Evolutionary conservation across 108 stramenopile species (phyloP).

Genomic region (Pseudonitzschia delicatissima): DNA sequence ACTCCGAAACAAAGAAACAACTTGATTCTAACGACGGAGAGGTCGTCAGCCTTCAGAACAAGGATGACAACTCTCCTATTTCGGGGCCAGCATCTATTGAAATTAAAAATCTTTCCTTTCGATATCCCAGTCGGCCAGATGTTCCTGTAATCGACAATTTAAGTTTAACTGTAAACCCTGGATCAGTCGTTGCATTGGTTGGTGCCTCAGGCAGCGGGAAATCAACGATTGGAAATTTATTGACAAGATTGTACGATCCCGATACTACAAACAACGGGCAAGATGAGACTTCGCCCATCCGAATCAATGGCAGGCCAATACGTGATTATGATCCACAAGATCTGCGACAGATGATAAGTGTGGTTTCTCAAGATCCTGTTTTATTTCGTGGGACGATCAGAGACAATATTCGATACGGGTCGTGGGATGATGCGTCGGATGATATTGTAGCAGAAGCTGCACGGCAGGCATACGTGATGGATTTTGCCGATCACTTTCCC

Average conservation of each 20-base stretch:
- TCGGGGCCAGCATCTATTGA: slow-evolving; percentile 37
- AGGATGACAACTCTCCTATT: not conserved
- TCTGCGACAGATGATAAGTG: slow-evolving; percentile 72
- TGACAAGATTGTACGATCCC: slow-evolving; percentile 83
- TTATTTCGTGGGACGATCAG: slow-evolving; percentile 86
- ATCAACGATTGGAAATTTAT: slow-evolving; percentile 66
- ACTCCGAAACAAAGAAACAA: not conserved
- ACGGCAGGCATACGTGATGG: slow-evolving; percentile 65
- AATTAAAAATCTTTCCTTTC: slow-evolving; percentile 69
- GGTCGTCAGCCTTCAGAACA: not conserved
- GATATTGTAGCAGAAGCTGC: slow-evolving; percentile 73
- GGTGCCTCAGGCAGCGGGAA: slow-evolving; percentile 87
- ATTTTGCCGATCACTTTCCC: slow-evolving; percentile 72
- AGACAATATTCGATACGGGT: slow-evolving; percentile 87
- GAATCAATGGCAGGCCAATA: slow-evolving; percentile 73
- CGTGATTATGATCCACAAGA: slow-evolving; percentile 51
- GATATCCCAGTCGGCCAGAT: slow-evolving; percentile 87
- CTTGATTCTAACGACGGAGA: not conserved
- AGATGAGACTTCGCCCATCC: slow-evolving; percentile 28
- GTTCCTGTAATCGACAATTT: slow-evolving; percentile 59
- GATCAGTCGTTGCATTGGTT: slow-evolving; percentile 83
- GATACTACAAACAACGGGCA: not conserved
- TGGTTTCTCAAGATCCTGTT: slow-evolving; percentile 91
- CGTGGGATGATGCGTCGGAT: slow-evolving; percentile 51
- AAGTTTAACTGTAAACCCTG: slow-evolving; percentile 60